Conservation (phyloP, 75 land plant species). For the Isoetes taiwanensis region DNA sequence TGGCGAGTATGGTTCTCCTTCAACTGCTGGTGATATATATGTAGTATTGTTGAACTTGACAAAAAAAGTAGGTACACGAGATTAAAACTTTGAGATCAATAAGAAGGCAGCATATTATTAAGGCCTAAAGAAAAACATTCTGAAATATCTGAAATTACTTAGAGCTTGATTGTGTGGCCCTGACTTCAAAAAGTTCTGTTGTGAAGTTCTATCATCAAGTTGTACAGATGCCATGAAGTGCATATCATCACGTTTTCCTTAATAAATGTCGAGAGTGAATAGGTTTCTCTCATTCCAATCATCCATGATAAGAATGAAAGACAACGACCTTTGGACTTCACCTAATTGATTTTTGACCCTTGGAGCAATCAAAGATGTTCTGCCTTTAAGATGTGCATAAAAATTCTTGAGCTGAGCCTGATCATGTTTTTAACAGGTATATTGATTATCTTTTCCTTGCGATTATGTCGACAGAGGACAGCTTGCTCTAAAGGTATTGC, state of each 20-base stretch:
- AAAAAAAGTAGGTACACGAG: not conserved
- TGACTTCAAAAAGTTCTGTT: not conserved
- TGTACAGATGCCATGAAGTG: not conserved
- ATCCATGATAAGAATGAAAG: not conserved
- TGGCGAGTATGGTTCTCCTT: not conserved
- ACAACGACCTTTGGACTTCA: no score
- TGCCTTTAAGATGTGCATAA: not conserved
- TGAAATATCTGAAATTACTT: no score
- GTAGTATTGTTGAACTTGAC: slow-evolving; percentile 13
- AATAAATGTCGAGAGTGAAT: not conserved
- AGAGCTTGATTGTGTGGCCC: no score
- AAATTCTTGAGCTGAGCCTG: not conserved
- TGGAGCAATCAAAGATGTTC: slow-evolving; percentile 2
- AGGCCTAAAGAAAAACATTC: not conserved
- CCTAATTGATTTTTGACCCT: not conserved
- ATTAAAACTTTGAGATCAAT: not conserved
- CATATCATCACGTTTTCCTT: not conserved
- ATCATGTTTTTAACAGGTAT: slow-evolving; percentile 7
- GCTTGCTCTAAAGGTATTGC: not conserved
- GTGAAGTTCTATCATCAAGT: not conserved
- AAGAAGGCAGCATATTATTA: not conserved
- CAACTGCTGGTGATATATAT: slow-evolving; percentile 23
- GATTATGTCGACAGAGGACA: slow-evolving; percentile 6
- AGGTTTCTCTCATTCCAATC: not conserved
- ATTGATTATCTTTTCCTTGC: slow-evolving; percentile 1